phyloP scores from a whole-genome alignment of 2,329 filamentous ascomycete genomes.

The Nannizzia gypsea region DNA sequence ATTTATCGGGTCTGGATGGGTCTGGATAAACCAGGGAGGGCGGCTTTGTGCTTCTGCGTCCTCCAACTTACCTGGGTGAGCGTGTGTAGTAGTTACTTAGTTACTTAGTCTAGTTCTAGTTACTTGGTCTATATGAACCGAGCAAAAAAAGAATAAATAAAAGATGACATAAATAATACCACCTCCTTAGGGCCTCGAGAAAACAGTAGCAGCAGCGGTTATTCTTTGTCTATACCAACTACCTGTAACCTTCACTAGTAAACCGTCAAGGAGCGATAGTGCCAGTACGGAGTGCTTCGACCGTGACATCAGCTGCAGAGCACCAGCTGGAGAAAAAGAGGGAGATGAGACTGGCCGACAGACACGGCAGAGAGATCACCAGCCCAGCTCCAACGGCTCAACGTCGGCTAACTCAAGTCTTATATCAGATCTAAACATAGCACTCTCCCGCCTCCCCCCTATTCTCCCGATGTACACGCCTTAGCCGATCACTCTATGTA shows the following conservation, averaged over 20 bases:
- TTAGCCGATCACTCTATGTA: not conserved
- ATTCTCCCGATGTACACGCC: not conserved
- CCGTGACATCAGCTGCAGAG: too few relatives aligned
- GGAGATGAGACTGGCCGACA: not conserved
- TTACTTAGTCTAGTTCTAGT: not conserved
- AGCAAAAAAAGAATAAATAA: not conserved
- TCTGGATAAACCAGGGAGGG: constrained; percentile 1
- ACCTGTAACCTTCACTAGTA: not conserved
- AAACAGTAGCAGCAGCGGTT: too few relatives aligned
- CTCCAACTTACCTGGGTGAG: not conserved
- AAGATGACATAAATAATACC: not conserved
- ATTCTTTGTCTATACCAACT: not conserved
- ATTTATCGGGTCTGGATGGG: constrained; percentile 3
- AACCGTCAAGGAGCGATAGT: not conserved
- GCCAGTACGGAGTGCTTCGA: not conserved
- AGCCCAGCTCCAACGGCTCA: not conserved
- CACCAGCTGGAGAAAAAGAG: too few relatives aligned
- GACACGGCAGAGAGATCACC: not conserved
- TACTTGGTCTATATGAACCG: not conserved
- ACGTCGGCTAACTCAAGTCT: not conserved
- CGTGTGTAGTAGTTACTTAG: not conserved
- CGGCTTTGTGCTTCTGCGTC: not conserved
- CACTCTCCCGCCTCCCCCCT: not conserved
- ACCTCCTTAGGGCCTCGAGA: not conserved
- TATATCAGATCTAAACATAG: not conserved